Evolutionary conservation across 129 eudicot genomes (phyloP), one percentile per base, ranked within the genome.

Genomic region (Oenanthe sinensis): DNA sequence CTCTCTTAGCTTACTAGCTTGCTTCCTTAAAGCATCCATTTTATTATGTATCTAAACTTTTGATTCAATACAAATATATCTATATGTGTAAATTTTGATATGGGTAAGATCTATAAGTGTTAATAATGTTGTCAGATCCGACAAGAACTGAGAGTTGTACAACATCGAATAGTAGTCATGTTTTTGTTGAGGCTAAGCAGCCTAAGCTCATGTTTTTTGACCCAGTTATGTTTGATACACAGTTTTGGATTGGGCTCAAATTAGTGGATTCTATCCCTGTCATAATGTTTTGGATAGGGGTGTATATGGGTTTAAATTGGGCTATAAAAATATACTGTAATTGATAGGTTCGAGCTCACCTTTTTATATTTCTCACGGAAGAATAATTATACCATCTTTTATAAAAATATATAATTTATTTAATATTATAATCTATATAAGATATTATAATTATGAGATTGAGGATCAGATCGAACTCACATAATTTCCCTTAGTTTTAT

Each of bases 11-110:
- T 95, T 95, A 60, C 84, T 88, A 26, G 98, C 97, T 88, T 95
- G 98, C 86, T 90, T 95, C 88, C 96, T 90, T 77, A 95, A 48
- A 43, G 98, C 97, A 62, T 95, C 98, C 97, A 95, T 94, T 67
- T 36, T 70, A 2, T 37, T 37, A 5, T 8, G 67, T n/a, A 0
- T 58, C 67, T 54, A 6, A 46, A 46, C 1, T 45, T 60, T 37
- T 26, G 55, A 20, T 71, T 44, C 44, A 39, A 69, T 7, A 17
- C 49, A 69, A 74, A 22, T 22, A 24, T 55, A 55, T 55, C 22
- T 48, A 19, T 54, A 54, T 20, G 12, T 54, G 63, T 0, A 2
- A 12, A 5, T 58, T 69, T 70, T 40, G 75, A 11, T 71, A 40
- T 15, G 22, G 11, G 30, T 42, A 20, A 12, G 76, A 73, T 46